Base-by-base conservation (phyloP, 345 rosid species). In the Streptanthus diversifolius region DNA sequence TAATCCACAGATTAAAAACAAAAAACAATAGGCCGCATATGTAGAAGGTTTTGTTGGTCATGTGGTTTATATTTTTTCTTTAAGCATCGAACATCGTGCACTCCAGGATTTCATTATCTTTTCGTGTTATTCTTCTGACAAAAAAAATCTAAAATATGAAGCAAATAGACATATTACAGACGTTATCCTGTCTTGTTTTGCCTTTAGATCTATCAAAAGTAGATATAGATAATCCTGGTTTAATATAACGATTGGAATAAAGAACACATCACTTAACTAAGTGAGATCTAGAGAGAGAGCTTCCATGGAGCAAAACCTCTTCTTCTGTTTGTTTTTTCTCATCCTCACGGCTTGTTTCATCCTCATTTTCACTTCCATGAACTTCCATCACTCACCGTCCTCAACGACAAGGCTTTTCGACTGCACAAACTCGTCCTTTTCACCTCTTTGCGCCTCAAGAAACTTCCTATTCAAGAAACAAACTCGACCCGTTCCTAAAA, bases 401-500 rank as follows among this genome's bases (percentile, higher is more conserved):
- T 35, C 79, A 27, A 12, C 75, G 48, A 40, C 78, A 22, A 73
- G 22, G 44, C 49, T 78, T 66, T 74, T 86, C 75, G 82, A 82
- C 71, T 88, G 91, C 85, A 32, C 81, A 75, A 14, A 15, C 30
- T 29, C 78, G 10, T 48, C 71, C 41, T 57, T 76, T 79, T 80
- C 88, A 9, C 80, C 84, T 9, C 83, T 85, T 77, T 87, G 89
- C 66, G 75, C 84, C 53, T 82, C 89, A 60, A 83, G 80, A 77
- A 84, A 82, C 76, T 81, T 85, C 3, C 69, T 84, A 74, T 83
- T 75, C 58, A 57, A 80, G 58, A 84, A 64, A 67, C 75, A 73
- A 66, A 60, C 63, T 59, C 59, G 43, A 45, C 45, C 66, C 24
- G 3, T 14, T 21, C 33, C 24, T 19, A 37, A 71, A 71, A 54